phyloP scores from a whole-genome alignment of 495 filamentous ascomycete genomes.

The Aspergillus steynii region DNA sequence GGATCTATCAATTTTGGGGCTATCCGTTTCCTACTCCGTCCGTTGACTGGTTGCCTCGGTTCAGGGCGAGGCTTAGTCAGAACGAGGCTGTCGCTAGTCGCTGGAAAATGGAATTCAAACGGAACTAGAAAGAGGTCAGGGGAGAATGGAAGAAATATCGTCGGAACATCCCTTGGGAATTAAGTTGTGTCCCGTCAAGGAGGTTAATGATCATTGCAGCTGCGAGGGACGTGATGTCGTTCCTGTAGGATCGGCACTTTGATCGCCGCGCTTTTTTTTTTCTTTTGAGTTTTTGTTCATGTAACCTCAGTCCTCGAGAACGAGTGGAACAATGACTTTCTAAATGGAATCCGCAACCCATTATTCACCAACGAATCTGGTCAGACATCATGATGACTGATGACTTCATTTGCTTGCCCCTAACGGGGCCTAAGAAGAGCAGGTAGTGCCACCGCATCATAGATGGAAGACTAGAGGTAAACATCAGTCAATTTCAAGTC shows the following conservation, averaged over 20 bases:
- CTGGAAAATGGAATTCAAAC: neutral
- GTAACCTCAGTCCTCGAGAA: neutral
- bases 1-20: neutral
- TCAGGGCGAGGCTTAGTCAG: neutral
- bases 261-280: slow-evolving; percentile 1
- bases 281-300: neutral
- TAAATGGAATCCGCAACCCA: neutral
- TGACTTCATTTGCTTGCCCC: neutral
- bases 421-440: neutral
- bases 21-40: neutral
- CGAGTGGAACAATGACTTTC: neutral
- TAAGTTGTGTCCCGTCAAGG: neutral
- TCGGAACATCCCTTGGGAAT: neutral
- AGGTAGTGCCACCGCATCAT: neutral
- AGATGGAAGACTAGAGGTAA: neutral
- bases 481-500: neutral
- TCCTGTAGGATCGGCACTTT: neutral
- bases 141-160: neutral
- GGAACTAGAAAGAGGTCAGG: neutral
- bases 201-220: neutral
- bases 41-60: neutral
- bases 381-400: neutral
- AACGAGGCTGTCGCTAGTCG: neutral
- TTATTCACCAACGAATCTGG: neutral
- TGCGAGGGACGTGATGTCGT: neutral